Percentiles rank a stretch among this genome's conserved stretches.
Evolutionary conservation across 345 rosid species (phyloP).

Genomic region (Viola odorata): DNA sequence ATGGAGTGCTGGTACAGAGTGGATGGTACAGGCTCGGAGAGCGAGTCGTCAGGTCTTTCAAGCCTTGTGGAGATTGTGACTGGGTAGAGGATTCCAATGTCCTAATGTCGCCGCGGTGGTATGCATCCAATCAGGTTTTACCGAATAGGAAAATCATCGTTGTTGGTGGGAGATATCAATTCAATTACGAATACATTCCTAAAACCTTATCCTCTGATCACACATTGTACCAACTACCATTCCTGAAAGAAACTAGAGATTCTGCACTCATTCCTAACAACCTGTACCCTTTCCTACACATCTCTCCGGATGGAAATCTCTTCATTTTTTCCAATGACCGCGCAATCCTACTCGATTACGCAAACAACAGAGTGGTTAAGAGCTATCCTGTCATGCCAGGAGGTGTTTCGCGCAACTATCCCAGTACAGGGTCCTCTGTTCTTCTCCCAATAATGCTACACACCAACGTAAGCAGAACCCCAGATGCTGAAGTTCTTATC

Average conservation of each 20-base stretch:
- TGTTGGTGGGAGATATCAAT: conserved; percentile 27
- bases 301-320: conserved; percentile 20
- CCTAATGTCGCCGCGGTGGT: conserved; percentile 30
- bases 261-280: conserved; percentile 22
- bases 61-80: conserved; percentile 14
- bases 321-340: conserved; percentile 23
- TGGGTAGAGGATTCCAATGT: conserved; percentile 16
- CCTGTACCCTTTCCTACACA: conserved; percentile 23
- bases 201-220: conserved; percentile 13
- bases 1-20: conserved; percentile 19
- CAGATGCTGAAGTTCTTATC: conserved; percentile 15
- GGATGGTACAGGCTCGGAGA: conserved; percentile 22
- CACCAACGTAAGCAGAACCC: neutral
- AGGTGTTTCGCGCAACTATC: conserved; percentile 22
- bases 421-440: conserved; percentile 24
- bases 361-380: conserved; percentile 15
- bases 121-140: conserved; percentile 32
- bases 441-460: conserved; percentile 20
- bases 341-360: conserved; percentile 17
- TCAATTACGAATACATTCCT: conserved; percentile 22
- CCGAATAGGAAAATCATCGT: conserved; percentile 32
- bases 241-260: conserved; percentile 26
- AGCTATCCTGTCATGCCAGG: conserved; percentile 25
- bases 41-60: conserved; percentile 15
- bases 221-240: conserved; percentile 17